Conservation (phyloP, 2,329 filamentous ascomycete species). For the Rutstroemia sp. region DNA sequence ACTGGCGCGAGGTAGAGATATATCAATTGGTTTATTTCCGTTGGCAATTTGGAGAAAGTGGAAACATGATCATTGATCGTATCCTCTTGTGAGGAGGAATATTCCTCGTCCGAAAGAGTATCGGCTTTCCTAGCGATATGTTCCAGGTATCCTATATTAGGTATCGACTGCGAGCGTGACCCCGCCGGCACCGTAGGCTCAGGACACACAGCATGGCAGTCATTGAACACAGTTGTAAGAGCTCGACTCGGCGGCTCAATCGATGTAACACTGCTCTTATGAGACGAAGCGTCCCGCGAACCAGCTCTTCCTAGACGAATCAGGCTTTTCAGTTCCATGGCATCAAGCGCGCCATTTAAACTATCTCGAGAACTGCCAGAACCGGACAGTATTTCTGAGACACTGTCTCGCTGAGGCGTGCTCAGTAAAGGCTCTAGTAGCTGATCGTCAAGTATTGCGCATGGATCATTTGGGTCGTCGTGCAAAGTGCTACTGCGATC, state of each 20-base stretch:
- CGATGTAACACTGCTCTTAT: not conserved
- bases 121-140: conserved; percentile 13
- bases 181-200: conserved; percentile 10
- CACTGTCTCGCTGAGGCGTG: conserved; percentile 16
- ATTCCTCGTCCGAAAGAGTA: too few relatives aligned
- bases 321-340: not conserved
- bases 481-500: conserved; percentile 26
- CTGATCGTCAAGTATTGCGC: conserved; percentile 24
- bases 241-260: conserved; percentile 2
- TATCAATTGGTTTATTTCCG: conserved; percentile 34
- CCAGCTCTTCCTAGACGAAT: not conserved
- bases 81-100: too few relatives aligned
- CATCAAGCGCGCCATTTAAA: not conserved
- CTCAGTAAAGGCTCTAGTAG: conserved; percentile 26
- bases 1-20: conserved; percentile 29
- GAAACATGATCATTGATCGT: not conserved
- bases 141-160: conserved; percentile 11
- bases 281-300: not conserved
- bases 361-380: not conserved
- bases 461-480: conserved; percentile 23
- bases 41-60: conserved; percentile 18
- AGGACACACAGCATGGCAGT: conserved; percentile 11
- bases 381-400: conserved; percentile 21
- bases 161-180: not conserved
- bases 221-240: conserved; percentile 12